Conservation (phyloP, 495 filamentous ascomycete genomes). For the Thozetella sp. region DNA sequence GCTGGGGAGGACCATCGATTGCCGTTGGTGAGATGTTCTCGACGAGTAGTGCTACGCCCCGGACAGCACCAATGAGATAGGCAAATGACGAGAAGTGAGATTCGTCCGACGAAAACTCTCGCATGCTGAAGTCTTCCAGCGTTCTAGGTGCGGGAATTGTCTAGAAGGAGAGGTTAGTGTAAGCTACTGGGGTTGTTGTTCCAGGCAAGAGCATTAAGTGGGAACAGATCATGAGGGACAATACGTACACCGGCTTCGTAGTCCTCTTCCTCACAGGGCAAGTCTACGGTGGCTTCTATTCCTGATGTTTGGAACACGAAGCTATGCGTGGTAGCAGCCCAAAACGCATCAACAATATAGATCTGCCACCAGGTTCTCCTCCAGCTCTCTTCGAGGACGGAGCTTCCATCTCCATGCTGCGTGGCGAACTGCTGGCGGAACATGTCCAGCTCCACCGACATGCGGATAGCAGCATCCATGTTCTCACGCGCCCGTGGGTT, state of each 20-base stretch:
- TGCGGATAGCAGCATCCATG: slow-evolving; percentile 55
- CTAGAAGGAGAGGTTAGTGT: slow-evolving; percentile 24
- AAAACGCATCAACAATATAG: slow-evolving; percentile 60
- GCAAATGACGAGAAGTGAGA: slow-evolving; percentile 60
- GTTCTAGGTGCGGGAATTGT: slow-evolving; percentile 52
- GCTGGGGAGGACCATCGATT: background rate
- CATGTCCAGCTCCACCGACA: slow-evolving; percentile 64
- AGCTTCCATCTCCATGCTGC: slow-evolving; percentile 43
- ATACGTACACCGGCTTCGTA: slow-evolving; percentile 50
- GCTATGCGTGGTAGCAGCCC: slow-evolving; percentile 29
- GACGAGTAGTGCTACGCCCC: slow-evolving; percentile 60
- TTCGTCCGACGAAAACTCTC: slow-evolving; percentile 50
- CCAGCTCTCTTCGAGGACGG: slow-evolving; percentile 64
- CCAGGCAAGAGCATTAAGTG: background rate
- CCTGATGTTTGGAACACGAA: slow-evolving; percentile 35
- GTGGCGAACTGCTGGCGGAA: slow-evolving; percentile 50
- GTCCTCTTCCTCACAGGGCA: slow-evolving; percentile 65
- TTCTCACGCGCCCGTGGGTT: slow-evolving; percentile 51
- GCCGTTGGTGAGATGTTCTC: background rate
- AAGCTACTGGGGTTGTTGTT: background rate
- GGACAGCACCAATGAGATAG: slow-evolving; percentile 61
- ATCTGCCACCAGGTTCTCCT: slow-evolving; percentile 76
- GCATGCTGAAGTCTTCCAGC: slow-evolving; percentile 56
- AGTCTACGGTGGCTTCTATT: slow-evolving; percentile 44
- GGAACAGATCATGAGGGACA: background rate